phyloP scores from a whole-genome alignment of 805 yeast species.

The Saccharomycopsis sp. region DNA sequence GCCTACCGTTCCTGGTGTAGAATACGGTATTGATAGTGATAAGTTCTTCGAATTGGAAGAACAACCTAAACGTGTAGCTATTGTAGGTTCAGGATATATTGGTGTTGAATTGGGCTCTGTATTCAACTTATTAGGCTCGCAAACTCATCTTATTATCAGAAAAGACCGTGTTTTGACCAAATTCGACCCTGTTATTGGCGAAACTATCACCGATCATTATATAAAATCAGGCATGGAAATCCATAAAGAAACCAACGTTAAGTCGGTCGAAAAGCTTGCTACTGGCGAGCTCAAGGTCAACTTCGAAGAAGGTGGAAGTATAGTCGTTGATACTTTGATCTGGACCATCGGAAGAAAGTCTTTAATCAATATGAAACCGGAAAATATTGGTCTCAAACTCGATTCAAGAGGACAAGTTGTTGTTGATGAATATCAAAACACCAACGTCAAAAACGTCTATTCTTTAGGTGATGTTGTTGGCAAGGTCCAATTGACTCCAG shows the following conservation, averaged over 20 bases:
- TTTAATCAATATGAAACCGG: slow-evolving; percentile 65
- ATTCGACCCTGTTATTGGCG: slow-evolving; percentile 77
- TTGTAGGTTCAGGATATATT: slow-evolving; percentile 97
- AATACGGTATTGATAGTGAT: slow-evolving; percentile 79
- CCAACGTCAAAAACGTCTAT: slow-evolving; percentile 62
- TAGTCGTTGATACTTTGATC: slow-evolving; percentile 74
- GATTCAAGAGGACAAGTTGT: slow-evolving; percentile 56
- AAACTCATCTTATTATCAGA: slow-evolving; percentile 82
- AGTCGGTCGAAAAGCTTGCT: slow-evolving; percentile 39
- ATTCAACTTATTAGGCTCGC: slow-evolving; percentile 79
- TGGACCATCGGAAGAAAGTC: slow-evolving; percentile 96
- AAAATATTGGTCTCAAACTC: slow-evolving; percentile 63
- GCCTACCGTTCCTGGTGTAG: slow-evolving; percentile 77
- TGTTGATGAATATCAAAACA: slow-evolving; percentile 85
- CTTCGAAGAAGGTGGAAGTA: slow-evolving; percentile 33
- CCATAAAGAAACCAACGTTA: slow-evolving; percentile 57
- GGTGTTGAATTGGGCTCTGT: slow-evolving; percentile 95
- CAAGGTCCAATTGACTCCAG: slow-evolving; percentile 91
- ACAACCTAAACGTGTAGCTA: slow-evolving; percentile 89
- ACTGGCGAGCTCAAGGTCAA: slow-evolving; percentile 45
- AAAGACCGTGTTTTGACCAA: slow-evolving; percentile 85
- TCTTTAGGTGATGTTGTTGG: slow-evolving; percentile 95
- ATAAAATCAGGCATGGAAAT: slow-evolving; percentile 74
- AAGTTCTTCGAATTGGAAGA: slow-evolving; percentile 76
- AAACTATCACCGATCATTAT: slow-evolving; percentile 74